phyloP scores from a whole-genome alignment of 192 early-diverging fungal genomes.

The Entomortierella parvispora region DNA sequence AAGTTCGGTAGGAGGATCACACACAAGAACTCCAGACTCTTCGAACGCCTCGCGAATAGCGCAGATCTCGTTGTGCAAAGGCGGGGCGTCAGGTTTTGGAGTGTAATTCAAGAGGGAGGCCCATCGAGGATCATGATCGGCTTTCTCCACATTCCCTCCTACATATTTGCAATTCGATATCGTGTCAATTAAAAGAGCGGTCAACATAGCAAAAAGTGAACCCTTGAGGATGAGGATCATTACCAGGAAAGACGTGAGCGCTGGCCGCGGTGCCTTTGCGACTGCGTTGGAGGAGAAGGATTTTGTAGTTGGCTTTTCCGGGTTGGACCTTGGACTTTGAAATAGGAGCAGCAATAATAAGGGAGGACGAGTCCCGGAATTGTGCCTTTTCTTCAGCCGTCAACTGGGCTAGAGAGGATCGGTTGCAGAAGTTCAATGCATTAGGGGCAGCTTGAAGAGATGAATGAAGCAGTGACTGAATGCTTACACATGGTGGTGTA shows the following conservation, averaged over 20 bases:
- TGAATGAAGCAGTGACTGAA: neutral
- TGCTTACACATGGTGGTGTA: neutral
- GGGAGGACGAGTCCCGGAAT: slow-evolving; percentile 33
- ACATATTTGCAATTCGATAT: neutral
- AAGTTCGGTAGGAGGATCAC: slow-evolving; percentile 41
- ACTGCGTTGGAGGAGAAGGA: slow-evolving; percentile 48
- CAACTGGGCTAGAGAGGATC: slow-evolving; percentile 9
- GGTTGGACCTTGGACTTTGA: slow-evolving; percentile 34
- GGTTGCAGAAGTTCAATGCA: neutral
- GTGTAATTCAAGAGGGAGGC: slow-evolving; percentile 28
- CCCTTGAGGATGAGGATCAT: too few relatives aligned
- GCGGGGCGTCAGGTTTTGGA: slow-evolving; percentile 18
- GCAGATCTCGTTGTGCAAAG: slow-evolving; percentile 62
- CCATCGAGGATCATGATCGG: slow-evolving; percentile 46
- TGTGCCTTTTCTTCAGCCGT: slow-evolving; percentile 14
- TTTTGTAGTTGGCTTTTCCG: slow-evolving; percentile 45
- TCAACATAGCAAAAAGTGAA: neutral
- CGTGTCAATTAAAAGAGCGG: neutral
- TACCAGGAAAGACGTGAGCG: slow-evolving; percentile 66
- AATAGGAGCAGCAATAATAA: slow-evolving; percentile 47
- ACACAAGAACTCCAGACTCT: slow-evolving; percentile 77
- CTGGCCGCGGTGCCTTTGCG: slow-evolving; percentile 55
- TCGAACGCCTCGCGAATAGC: slow-evolving; percentile 86
- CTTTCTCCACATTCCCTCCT: slow-evolving; percentile 45
- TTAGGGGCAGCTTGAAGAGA: neutral